These are phyloP conservation scores for Acacia concinna DNA, from an alignment of 331 rosid genomes.

Conservation along the genomic window DNA sequence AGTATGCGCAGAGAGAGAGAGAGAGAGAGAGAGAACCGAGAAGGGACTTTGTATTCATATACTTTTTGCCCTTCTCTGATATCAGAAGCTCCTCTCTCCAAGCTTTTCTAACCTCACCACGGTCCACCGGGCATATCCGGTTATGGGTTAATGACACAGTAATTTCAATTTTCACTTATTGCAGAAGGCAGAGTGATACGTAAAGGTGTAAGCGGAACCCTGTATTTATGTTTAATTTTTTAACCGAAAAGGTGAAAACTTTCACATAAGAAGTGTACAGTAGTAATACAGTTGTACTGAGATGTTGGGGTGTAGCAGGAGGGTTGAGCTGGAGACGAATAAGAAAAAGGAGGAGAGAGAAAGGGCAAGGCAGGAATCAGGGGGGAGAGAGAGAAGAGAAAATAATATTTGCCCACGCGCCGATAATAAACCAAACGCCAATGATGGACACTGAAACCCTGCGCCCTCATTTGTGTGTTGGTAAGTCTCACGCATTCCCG, in stretches of 20 bases:
- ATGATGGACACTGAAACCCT: slow-evolving; percentile 39
- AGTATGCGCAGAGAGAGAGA: neutral
- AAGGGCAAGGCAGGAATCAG: neutral
- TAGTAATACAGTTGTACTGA: slow-evolving; percentile 16
- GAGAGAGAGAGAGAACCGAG: neutral
- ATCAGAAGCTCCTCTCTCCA: neutral
- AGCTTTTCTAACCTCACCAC: too few species aligned
- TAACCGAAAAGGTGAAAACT: neutral
- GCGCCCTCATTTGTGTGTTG: slow-evolving; percentile 30
- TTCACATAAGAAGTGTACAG: neutral
- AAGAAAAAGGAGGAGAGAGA: slow-evolving; percentile 5
- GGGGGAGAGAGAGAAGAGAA: neutral
- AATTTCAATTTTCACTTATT: neutral
- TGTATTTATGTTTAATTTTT: neutral
- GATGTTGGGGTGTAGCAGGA: neutral
- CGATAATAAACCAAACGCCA: slow-evolving; percentile 27
- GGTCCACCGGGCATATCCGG: slow-evolving; percentile 40
- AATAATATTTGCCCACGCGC: slow-evolving; percentile 13
- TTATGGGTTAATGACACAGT: slow-evolving; percentile 14
- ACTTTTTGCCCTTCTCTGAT: slow-evolving; percentile 35
- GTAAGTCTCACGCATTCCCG: slow-evolving; percentile 54
- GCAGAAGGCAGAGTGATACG: neutral
- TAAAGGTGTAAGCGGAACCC: neutral
- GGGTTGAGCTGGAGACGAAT: slow-evolving; percentile 23
- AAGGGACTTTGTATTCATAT: slow-evolving; percentile 33